Percentiles rank a stretch among this genome's conserved stretches.
Evolutionary conservation across 805 yeast species (phyloP).

Genomic region (Kuraishia borneana): DNA sequence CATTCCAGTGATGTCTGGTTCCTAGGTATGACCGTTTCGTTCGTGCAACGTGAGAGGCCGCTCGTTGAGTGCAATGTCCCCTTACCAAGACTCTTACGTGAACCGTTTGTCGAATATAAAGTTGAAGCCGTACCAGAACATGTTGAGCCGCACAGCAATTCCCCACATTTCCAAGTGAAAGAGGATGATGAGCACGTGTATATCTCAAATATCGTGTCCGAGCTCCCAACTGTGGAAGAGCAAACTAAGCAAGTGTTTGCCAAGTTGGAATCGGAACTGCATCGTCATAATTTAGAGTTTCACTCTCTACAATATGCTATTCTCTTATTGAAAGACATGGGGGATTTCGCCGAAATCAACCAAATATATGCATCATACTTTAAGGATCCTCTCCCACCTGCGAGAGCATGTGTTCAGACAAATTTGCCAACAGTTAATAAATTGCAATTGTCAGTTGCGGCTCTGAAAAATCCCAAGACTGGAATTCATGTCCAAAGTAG

Average conservation of each 20-base stretch:
- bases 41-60: slow-evolving; percentile 24
- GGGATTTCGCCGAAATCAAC: slow-evolving; percentile 51
- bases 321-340: slow-evolving; percentile 54
- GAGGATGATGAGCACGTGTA: slow-evolving; percentile 15
- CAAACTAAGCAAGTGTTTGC: slow-evolving; percentile 42
- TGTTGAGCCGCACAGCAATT: not conserved
- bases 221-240: slow-evolving; percentile 16
- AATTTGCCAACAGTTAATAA: slow-evolving; percentile 22
- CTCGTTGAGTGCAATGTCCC: slow-evolving; percentile 6
- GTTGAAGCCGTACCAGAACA: slow-evolving; percentile 2
- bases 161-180: not conserved
- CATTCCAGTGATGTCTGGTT: slow-evolving; percentile 61
- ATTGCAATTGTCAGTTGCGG: slow-evolving; percentile 53
- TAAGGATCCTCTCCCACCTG: slow-evolving; percentile 63
- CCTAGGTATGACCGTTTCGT: slow-evolving; percentile 41
- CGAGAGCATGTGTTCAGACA: slow-evolving; percentile 77
- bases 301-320: slow-evolving; percentile 49
- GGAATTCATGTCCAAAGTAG: slow-evolving; percentile 90
- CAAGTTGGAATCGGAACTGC: slow-evolving; percentile 25
- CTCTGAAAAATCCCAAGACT: slow-evolving; percentile 30
- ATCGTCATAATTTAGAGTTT: slow-evolving; percentile 18
- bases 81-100: slow-evolving; percentile 28
- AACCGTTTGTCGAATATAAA: slow-evolving; percentile 16
- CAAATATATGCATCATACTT: slow-evolving; percentile 46
- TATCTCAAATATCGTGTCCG: slow-evolving; percentile 32